Evolutionary conservation across 2,329 filamentous ascomycete species (phyloP).

Genomic region (Aspergillus vadensis): DNA sequence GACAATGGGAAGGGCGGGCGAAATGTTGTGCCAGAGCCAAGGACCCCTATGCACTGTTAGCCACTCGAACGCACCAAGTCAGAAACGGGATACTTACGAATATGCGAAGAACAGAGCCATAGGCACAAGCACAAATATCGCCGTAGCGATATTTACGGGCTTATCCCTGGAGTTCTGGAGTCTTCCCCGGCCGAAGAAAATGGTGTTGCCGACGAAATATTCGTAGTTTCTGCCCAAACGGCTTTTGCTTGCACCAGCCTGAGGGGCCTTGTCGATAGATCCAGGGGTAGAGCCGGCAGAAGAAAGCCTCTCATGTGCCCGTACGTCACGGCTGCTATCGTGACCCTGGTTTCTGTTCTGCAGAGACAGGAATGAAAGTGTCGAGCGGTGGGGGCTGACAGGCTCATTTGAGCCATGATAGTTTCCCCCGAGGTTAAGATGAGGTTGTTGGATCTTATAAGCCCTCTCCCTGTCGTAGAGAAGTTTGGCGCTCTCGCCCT

Average conservation of each 20-base stretch:
- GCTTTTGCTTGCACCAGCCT: constrained; percentile 38
- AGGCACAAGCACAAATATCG: constrained; percentile 75
- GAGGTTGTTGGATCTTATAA: constrained; percentile 34
- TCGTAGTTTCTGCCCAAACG: constrained; percentile 75
- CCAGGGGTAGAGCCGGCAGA: constrained; percentile 76
- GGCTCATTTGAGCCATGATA: constrained; percentile 59
- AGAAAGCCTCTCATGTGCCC: constrained; percentile 79
- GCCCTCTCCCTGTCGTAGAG: constrained; percentile 59
- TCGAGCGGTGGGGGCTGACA: constrained; percentile 67
- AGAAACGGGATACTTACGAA: constrained; percentile 50
- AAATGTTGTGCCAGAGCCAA: constrained; percentile 83
- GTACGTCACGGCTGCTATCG: constrained; percentile 59
- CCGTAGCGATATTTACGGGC: constrained; percentile 87
- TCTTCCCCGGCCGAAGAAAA: constrained; percentile 83
- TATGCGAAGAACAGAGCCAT: constrained; percentile 80
- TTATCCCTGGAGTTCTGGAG: constrained; percentile 84
- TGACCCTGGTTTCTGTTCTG: constrained; percentile 55
- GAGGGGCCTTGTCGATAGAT: constrained; percentile 53
- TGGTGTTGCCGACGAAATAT: constrained; percentile 90
- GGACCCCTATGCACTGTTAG: constrained; percentile 57
- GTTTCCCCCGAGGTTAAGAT: constrained; percentile 62
- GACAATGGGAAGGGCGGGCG: constrained; percentile 81
- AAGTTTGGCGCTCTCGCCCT: constrained; percentile 77
- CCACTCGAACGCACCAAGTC: not conserved
- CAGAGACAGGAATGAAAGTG: constrained; percentile 71